phyloP scores from a whole-genome alignment of 176 grass and related monocot genomes.

The Bonia amplexicaulis region DNA sequence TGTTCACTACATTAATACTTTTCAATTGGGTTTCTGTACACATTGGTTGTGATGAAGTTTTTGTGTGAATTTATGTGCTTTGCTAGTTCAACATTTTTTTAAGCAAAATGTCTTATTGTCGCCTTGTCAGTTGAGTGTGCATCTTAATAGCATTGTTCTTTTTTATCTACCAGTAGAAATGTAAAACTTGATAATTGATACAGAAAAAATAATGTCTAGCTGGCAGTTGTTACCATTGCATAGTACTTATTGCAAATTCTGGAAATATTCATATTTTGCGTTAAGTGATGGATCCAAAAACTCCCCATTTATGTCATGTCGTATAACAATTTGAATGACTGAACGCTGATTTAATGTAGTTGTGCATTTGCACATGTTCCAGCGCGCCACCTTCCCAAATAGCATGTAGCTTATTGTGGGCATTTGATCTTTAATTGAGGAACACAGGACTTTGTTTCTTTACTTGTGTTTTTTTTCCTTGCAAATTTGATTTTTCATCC shows the following conservation, averaged over 20 bases:
- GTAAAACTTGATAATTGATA: too few species aligned
- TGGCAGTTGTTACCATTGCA: background rate
- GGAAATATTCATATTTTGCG: background rate
- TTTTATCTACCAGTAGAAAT: background rate
- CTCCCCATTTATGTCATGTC: background rate
- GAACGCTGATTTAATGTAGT: background rate
- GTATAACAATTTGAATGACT: background rate
- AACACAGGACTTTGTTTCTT: background rate
- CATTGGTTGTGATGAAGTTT: background rate
- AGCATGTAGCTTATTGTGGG: background rate
- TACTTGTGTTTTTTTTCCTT: background rate
- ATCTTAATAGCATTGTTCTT: background rate
- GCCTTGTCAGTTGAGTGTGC: background rate
- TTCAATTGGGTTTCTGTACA: background rate
- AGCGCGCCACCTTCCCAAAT: background rate
- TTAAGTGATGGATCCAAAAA: background rate
- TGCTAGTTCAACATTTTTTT: background rate
- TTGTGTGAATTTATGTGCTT: background rate
- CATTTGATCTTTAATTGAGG: constrained; percentile 15
- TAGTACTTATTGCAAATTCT: background rate
- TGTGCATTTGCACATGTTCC: background rate
- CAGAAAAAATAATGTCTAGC: background rate
- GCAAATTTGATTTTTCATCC: background rate
- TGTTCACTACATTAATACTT: background rate
- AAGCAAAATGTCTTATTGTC: background rate